Evolutionary conservation across 1,139 yeast species (phyloP).

Genomic region (Protomyces macrosporus): DNA sequence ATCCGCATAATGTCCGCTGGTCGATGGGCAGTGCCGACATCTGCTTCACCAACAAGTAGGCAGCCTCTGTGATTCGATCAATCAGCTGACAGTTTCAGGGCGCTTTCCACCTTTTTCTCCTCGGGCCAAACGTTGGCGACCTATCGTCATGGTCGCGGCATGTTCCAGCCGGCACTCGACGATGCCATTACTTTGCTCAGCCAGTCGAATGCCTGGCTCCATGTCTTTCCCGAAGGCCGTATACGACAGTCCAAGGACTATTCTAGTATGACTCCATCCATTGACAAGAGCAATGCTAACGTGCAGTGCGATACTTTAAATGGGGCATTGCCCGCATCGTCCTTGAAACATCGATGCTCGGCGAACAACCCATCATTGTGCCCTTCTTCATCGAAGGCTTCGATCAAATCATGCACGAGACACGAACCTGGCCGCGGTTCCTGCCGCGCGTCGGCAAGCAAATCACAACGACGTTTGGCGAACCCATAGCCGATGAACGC

Average conservation of each 20-base stretch:
- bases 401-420: slow-evolving; percentile 81
- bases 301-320: slow-evolving; percentile 81
- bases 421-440: slow-evolving; percentile 47
- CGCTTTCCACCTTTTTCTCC: slow-evolving; percentile 54
- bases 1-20: slow-evolving; percentile 76
- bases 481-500: slow-evolving; percentile 57
- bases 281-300: not conserved
- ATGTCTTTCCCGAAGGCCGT: slow-evolving; percentile 91
- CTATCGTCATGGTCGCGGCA: slow-evolving; percentile 83
- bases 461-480: slow-evolving; percentile 66
- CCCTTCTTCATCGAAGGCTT: slow-evolving; percentile 86
- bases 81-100: slow-evolving; percentile 9
- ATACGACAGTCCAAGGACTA: slow-evolving; percentile 75
- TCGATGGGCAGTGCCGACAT: slow-evolving; percentile 90
- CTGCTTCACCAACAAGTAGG: slow-evolving; percentile 59
- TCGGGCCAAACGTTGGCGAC: slow-evolving; percentile 84
- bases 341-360: slow-evolving; percentile 48
- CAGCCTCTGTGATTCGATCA: slow-evolving; percentile 32
- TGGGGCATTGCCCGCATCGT: slow-evolving; percentile 90
- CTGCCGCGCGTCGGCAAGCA: slow-evolving; percentile 66
- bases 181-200: slow-evolving; percentile 82
- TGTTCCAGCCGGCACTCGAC: slow-evolving; percentile 85
- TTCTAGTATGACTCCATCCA: not conserved
- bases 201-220: slow-evolving; percentile 62
- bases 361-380: slow-evolving; percentile 64